A percentile compares a stretch with the other conserved stretches of the same genome.
Evolutionary conservation across 495 filamentous ascomycete genomes (phyloP).

Genomic region (Penicillium canariense): DNA sequence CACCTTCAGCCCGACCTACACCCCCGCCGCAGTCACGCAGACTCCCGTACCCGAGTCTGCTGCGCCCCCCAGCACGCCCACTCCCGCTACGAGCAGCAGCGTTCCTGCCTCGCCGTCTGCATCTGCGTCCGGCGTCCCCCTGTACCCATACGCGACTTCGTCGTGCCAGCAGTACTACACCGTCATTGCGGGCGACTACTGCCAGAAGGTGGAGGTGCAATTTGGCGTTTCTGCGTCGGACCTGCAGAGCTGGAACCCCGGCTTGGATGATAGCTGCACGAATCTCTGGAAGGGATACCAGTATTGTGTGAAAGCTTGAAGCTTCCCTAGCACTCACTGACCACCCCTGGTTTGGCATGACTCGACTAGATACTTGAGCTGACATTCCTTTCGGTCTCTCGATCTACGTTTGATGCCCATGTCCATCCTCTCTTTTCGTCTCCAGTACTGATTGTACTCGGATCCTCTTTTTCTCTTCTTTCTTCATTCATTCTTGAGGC

Average conservation of each 20-base stretch:
- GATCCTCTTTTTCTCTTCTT: constrained; percentile 1
- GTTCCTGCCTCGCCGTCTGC: constrained; percentile 17
- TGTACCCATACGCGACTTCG: constrained; percentile 34
- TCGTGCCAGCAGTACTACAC: constrained; percentile 44
- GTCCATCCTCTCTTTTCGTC: neutral
- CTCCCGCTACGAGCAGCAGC: neutral
- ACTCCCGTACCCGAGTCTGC: constrained; percentile 8
- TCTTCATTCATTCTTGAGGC: neutral
- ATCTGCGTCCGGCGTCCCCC: constrained; percentile 3
- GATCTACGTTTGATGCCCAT: no score
- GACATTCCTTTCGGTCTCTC: no score
- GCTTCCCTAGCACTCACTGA: neutral
- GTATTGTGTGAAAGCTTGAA: constrained; percentile 35
- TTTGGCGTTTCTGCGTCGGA: constrained; percentile 27
- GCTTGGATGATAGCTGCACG: constrained; percentile 32
- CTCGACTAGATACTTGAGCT: no score
- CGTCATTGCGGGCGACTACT: constrained; percentile 41
- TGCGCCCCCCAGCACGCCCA: no score
- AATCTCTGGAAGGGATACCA: constrained; percentile 44
- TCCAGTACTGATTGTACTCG: neutral
- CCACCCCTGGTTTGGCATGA: no score
- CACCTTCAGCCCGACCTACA: constrained; percentile 3
- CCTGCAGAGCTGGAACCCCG: constrained; percentile 40
- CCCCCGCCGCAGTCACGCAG: constrained; percentile 13
- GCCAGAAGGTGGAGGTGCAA: constrained; percentile 33